Conservation (phyloP, 345 rosid genomes). For the Lepidium africanum region DNA sequence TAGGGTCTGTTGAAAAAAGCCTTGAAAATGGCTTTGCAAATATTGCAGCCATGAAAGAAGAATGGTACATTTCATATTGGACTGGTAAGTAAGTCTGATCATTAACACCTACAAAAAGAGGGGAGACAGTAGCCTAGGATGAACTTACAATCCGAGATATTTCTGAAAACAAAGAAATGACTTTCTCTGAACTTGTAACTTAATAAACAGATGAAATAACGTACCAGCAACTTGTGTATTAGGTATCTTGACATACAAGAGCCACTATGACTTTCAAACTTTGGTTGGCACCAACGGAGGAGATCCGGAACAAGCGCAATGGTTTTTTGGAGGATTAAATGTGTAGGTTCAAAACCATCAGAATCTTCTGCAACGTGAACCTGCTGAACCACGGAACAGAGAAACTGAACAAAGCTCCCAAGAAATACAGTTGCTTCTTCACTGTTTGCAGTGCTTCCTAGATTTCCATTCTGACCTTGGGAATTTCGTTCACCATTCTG, state of each 20-base stretch:
- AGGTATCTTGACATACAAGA: conserved; percentile 45
- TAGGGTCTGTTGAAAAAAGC: conserved; percentile 38
- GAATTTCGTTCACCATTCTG: conserved; percentile 11
- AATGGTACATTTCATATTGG: conserved; percentile 28
- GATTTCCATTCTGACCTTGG: conserved; percentile 11
- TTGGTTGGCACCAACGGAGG: conserved; percentile 51
- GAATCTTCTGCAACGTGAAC: conserved; percentile 22
- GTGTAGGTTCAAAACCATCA: conserved; percentile 26
- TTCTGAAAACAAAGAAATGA: neutral
- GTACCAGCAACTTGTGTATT: conserved; percentile 78
- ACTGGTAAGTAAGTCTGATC: conserved; percentile 61
- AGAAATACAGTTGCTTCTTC: conserved; percentile 37
- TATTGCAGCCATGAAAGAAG: conserved; percentile 64
- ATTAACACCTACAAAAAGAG: conserved; percentile 59
- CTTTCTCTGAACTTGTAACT: neutral
- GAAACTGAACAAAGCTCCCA: conserved; percentile 62
- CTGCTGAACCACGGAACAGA: conserved; percentile 63
- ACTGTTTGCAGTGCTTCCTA: conserved; percentile 10
- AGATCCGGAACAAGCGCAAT: conserved; percentile 50
- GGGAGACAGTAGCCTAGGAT: neutral
- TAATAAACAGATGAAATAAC: conserved; percentile 7
- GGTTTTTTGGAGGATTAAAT: conserved; percentile 30
- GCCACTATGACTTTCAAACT: conserved; percentile 28
- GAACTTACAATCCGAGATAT: neutral
- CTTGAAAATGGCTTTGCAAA: conserved; percentile 54